Conservation (phyloP, 192 early-diverging fungal genomes). For the Podila verticillata region DNA sequence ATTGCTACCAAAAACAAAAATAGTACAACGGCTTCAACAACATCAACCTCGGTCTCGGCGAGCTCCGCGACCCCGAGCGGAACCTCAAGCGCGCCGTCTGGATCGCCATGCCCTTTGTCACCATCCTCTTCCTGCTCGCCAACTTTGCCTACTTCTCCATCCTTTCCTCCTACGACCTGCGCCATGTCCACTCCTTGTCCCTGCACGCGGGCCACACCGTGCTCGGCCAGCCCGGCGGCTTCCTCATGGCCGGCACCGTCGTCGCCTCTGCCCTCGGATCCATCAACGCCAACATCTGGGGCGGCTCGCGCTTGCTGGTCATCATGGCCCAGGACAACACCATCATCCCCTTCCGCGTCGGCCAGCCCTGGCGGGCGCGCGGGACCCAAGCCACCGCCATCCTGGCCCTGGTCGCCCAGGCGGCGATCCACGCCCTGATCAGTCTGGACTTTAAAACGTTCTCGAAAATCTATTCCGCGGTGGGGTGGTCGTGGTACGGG, state of each 20-base stretch:
- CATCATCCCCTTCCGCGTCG: conserved; percentile 20
- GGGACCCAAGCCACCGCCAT: conserved; percentile 41
- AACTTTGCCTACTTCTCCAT: conserved; percentile 54
- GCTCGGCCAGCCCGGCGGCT: conserved; percentile 30
- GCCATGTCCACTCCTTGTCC: conserved; percentile 44
- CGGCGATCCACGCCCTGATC: conserved; percentile 23
- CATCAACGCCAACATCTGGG: conserved; percentile 69
- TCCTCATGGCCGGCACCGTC: conserved; percentile 41
- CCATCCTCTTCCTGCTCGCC: conserved; percentile 46
- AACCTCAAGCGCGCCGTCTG: conserved; percentile 47
- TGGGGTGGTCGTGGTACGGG: conserved; percentile 55
- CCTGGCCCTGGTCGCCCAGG: conserved; percentile 27
- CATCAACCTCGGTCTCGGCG: conserved; percentile 49
- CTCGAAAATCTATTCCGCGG: conserved; percentile 47
- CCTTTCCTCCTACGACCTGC: conserved; percentile 46
- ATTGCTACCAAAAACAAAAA: too few species aligned
- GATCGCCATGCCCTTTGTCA: conserved; percentile 48
- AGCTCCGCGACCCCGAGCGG: conserved; percentile 38
- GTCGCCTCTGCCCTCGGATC: conserved; percentile 53
- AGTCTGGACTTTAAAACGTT: conserved; percentile 51
- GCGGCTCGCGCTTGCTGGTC: conserved; percentile 57
- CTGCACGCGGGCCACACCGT: conserved; percentile 45
- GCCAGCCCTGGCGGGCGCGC: conserved; percentile 16
- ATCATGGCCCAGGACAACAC: conserved; percentile 51
- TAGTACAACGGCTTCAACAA: conserved; percentile 60